Base-by-base conservation (phyloP, 1,284 basidiomycete species). In the Pseudozyma sp. region DNA sequence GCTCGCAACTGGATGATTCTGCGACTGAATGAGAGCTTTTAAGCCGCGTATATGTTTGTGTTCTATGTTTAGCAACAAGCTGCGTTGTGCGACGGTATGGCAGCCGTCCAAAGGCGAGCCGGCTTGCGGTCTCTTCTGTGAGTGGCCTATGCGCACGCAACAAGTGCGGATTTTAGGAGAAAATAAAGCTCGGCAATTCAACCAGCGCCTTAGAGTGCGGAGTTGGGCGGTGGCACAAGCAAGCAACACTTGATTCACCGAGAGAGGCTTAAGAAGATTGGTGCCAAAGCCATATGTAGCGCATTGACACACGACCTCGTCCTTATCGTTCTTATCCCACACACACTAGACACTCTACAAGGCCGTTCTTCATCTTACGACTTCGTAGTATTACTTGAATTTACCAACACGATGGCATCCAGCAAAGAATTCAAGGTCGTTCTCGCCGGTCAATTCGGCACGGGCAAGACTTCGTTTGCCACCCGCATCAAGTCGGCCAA, bases 351-450 rank as follows among this genome's bases (percentile, higher is more conserved):
- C 45, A 25, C 13, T 12, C 8, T 13, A 8, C 11, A 40, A 4
- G 4, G 9, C 39, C 16, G 3, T 13, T 12, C 39, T n/a, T n/a
- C 39, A 12, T 12, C 16, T 40, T 40, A 44, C 54, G 13, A 18
- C 19, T 13, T 12, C 19, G 13, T 35, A 9, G 16, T n/a, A 18
- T 14, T n/a, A 31, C 25, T 6, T 6, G 6, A 3, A 31, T 19
- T 10, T 47, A 53, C 13, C 5, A 64, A 66, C 51, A 55, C 43
- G 19, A 69, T 69, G 66, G 59, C 72, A 40, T 34, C 60, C 18
- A 59, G 52, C 11, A 75, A 75, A 35, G 72, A 75, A 34, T 75
- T 67, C 72, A 75, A 75, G 60, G 58, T 75, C 31, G 72, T 75
- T 40, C 59, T 75, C 34, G 72, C 67, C 49, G 72, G 72, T 44